Evolutionary conservation across 768 basidiomycete genomes (phyloP), one percentile per base, ranked within the genome.

Genomic region (Kwoniella bestiolae): DNA sequence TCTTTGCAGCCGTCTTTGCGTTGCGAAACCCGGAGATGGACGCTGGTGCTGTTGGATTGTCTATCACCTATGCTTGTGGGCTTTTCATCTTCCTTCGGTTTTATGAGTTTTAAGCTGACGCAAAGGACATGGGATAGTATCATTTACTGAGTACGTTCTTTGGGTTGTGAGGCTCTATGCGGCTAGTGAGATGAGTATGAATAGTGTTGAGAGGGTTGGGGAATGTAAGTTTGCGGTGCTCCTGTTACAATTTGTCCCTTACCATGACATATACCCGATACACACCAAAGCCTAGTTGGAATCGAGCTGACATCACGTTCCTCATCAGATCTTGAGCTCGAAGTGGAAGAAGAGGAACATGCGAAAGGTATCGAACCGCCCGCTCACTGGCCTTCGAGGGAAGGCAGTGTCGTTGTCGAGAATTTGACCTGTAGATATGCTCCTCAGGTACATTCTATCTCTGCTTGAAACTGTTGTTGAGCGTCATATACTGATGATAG

Each of bases 181-280:
- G 2, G 71, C 76, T 1, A 63, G 63, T 44, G 76, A 80, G 52
- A 79, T 79, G 73, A 58, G 72, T 12, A 75, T 80, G 68, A 83
- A 83, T 72, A 75, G 73, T 31, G 73, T 97, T 18, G 83, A 83
- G 66, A 75, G 83, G 1, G 72, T 83, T 1, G 67, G 74, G 26
- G 83, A 83, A 56, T 83, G 77, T 79, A 55, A 69, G 79, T 70
- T 11, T n/a, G n/a, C n/a, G n/a, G n/a, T n/a, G n/a, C n/a, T n/a
- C n/a, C n/a, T n/a, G n/a, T n/a, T n/a, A n/a, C n/a, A n/a, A n/a
- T n/a, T n/a, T n/a, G n/a, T n/a, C n/a, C n/a, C n/a, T n/a, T n/a
- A n/a, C n/a, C n/a, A n/a, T n/a, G n/a, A n/a, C n/a, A n/a, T n/a
- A n/a, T n/a, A n/a, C n/a, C n/a, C n/a, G n/a, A n/a, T n/a, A n/a